Conservation (phyloP, 305 asterid species). For the Fraxinus greggii region DNA sequence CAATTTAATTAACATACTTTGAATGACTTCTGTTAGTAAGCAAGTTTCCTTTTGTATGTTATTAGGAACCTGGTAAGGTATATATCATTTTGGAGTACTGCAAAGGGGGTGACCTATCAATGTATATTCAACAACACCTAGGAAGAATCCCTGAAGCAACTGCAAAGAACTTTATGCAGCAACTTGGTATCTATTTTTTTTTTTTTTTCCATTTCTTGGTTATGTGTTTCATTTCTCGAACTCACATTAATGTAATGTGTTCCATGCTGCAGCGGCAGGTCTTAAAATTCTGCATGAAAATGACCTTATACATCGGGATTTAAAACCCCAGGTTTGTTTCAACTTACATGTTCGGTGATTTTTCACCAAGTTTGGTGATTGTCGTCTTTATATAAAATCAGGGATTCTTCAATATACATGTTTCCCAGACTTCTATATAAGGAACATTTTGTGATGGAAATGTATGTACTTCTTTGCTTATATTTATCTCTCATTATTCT, state of each 20-base stretch:
- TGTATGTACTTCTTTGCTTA: not conserved
- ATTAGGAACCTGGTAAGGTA: slow-evolving; percentile 78
- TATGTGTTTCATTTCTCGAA: slow-evolving; percentile 18
- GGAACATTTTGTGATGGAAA: not conserved
- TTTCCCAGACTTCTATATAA: not conserved
- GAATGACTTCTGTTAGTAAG: not conserved
- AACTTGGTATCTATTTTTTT: slow-evolving; percentile 51
- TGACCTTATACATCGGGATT: slow-evolving; percentile 47
- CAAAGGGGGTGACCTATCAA: slow-evolving; percentile 87
- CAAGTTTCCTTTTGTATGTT: slow-evolving; percentile 25
- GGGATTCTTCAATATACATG: not conserved
- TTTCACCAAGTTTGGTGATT: not conserved
- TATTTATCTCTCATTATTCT: not conserved
- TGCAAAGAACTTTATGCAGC: slow-evolving; percentile 83
- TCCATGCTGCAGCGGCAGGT: slow-evolving; percentile 41
- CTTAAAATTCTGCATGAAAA: slow-evolving; percentile 46
- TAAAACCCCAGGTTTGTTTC: slow-evolving; percentile 42
- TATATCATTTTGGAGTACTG: slow-evolving; percentile 81
- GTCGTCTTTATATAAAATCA: not conserved
- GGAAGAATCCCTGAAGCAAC: slow-evolving; percentile 74
- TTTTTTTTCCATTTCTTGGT: slow-evolving; percentile 3
- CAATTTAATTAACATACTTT: not conserved
- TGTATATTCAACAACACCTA: slow-evolving; percentile 59
- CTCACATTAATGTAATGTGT: slow-evolving; percentile 14
- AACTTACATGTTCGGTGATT: not conserved